Conservation (phyloP, 2,329 filamentous ascomycete genomes). For the Xylaria sp. region DNA sequence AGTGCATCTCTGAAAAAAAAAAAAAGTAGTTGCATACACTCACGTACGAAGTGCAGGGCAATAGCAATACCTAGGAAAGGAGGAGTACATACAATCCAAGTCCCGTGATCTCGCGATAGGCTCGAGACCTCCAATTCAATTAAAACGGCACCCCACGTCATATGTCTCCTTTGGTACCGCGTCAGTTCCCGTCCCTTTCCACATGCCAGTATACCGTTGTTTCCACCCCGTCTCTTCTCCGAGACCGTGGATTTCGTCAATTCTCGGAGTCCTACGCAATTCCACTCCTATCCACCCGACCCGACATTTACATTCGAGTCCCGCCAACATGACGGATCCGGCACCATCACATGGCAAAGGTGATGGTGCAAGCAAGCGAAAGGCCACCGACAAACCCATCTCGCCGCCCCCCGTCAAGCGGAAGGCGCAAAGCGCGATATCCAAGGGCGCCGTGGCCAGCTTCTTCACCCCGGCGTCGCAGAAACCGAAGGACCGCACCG, state of each 20-base stretch:
- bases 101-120: conserved; percentile 38
- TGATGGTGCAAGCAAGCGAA: conserved; percentile 40
- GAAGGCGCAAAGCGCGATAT: conserved; percentile 62
- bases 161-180: conserved; percentile 8
- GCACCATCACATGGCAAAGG: conserved; percentile 19
- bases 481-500: conserved; percentile 79
- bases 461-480: conserved; percentile 92
- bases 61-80: no score
- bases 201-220: conserved; percentile 8
- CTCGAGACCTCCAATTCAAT: conserved; percentile 14
- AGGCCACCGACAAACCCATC: conserved; percentile 53
- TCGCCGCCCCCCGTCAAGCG: conserved; percentile 66
- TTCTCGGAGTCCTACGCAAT: not conserved
- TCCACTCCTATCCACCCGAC: not conserved
- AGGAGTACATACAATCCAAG: conserved; percentile 11
- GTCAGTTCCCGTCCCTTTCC: conserved; percentile 1
- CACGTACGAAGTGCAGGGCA: no score
- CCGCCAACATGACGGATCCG: conserved; percentile 32
- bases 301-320: not conserved
- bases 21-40: no score
- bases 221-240: not conserved
- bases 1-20: not conserved
- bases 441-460: conserved; percentile 74
- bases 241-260: not conserved
- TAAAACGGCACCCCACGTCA: conserved; percentile 31